These are phyloP conservation scores for Colletotrichum lupini DNA, from an alignment of 2,329 filamentous ascomycete genomes.

Conservation along the genomic window DNA sequence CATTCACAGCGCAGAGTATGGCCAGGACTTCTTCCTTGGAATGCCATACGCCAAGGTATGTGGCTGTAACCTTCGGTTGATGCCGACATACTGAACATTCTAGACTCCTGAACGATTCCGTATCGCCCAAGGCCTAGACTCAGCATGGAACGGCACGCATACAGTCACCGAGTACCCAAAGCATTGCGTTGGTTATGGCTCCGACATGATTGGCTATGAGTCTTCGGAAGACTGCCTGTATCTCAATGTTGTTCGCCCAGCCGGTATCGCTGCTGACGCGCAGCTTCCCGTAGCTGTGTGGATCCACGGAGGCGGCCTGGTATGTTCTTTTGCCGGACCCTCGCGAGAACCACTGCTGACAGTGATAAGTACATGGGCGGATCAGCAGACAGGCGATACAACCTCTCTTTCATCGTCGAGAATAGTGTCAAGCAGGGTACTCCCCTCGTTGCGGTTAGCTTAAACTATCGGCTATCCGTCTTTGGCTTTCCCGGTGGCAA, in stretches of 20 bases:
- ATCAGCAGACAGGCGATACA: conserved; percentile 63
- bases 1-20: conserved; percentile 46
- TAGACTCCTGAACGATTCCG: conserved; percentile 60
- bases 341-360: background rate
- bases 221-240: conserved; percentile 68
- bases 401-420: conserved; percentile 68
- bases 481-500: conserved; percentile 59
- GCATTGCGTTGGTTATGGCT: conserved; percentile 62
- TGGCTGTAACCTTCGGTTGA: conserved; percentile 37
- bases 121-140: conserved; percentile 58
- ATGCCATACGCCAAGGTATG: conserved; percentile 59
- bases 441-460: conserved; percentile 58
- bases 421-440: conserved; percentile 56
- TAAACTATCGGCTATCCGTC: conserved; percentile 61
- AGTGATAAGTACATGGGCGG: conserved; percentile 40
- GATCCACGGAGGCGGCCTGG: conserved; percentile 60
- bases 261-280: conserved; percentile 50
- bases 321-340: background rate
- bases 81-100: conserved; percentile 38
- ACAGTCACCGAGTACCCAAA: conserved; percentile 57
- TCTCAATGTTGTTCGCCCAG: conserved; percentile 69
- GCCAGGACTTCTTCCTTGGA: conserved; percentile 59
- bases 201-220: conserved; percentile 38
- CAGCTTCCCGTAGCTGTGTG: conserved; percentile 67
- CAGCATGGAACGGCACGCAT: conserved; percentile 51